Base-by-base conservation (phyloP, 306 rosid species). In the Arachis stenosperma region DNA sequence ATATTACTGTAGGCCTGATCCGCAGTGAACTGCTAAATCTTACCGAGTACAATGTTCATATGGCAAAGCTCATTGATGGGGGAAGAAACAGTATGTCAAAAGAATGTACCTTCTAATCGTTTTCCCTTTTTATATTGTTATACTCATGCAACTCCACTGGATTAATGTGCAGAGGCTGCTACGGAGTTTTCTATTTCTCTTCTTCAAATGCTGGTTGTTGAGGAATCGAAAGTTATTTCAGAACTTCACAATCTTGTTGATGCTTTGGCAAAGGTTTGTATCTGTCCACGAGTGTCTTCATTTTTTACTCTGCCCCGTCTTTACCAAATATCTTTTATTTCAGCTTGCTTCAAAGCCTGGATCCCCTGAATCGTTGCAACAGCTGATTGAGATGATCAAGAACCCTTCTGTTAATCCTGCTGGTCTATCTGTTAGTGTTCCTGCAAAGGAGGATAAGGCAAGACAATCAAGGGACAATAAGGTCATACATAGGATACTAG, bases 191-290 rank as follows among this genome's bases (percentile, higher is more conserved):
- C 96, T 48, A 78, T 85, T 63, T 91, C 98, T 62, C 95, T 95
- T 53, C 91, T 95, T 78, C 95, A 95, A 72, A 81, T 81, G 56
- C 79, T 95, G 85, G 88, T 81, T 65, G 50, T 79, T 41, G 97
- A 91, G 82, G 98, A 95, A 66, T 82, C 93, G 1, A 90, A 77
- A 86, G 87, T 95, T 71, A 87, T 95, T 76, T 95, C 99, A 33
- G 99, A 95, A 78, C 97, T 95, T 79, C 97, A 90, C 84, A 95
- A 87, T 86, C 96, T 95, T 74, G 91, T 95, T 71, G 99, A 95
- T 70, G 92, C 96, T 75, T 70, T 95, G 77, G 81, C 90, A 56
- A 95, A 95, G 98, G 99, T 95, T 79, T 81, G 84, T 75, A 7
- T 77, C 64, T 67, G 52, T 62, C 54, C 50, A 27, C 63, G 36